Evolutionary conservation across 2,329 filamentous ascomycete species (phyloP), one percentile per base, ranked within the genome.

Genomic region (Aureobasidium sp.): DNA sequence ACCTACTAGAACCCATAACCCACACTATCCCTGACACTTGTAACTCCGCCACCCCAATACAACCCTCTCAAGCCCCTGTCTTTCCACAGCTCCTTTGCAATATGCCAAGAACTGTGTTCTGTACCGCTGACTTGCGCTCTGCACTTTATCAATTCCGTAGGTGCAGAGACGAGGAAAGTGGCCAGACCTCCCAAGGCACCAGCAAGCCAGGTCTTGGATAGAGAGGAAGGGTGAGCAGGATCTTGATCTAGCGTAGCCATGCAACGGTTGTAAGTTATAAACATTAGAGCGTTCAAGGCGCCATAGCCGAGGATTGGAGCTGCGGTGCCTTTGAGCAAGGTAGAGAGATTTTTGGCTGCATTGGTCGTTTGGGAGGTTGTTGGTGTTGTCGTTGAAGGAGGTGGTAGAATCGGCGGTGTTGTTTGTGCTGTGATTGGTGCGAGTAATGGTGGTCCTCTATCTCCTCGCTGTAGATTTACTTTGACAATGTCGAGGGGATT

Each of bases 1-100:
- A 70, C 81, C 69, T 79, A 85, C 82, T 97, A 97, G 74, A 97
- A 97, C 0, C 92, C 93, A 75, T 97, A 97, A n/a, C 93, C 93
- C 61, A 97, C 83, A 63, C 88, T 87, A 75, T 97, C 93, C 55
- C 93, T 82, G 44, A 93, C 72, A 59, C 88, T 90, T 0, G 93
- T 97, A 17, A 97, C 85, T 0, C 78, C 79, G 23, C 93, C 93
- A 23, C 91, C 93, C 65, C 86, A 82, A 71, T 96, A 97, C 26
- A 97, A 75, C 0, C 91, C 92, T 42, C 81, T 79, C 3, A 90
- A 62, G 0, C 87, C 73, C 55, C 69, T 76, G 63, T 68, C 66
- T 66, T 62, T 57, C 72, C 72, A 74, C 15, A 74, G 59, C 42
- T 72, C 69, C 36, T 62, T 65, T 12, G 71, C 67, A 10, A 74